These are phyloP conservation scores for Lycium barbarum DNA, from an alignment of 257 asterid genomes.

Conservation along the genomic window DNA sequence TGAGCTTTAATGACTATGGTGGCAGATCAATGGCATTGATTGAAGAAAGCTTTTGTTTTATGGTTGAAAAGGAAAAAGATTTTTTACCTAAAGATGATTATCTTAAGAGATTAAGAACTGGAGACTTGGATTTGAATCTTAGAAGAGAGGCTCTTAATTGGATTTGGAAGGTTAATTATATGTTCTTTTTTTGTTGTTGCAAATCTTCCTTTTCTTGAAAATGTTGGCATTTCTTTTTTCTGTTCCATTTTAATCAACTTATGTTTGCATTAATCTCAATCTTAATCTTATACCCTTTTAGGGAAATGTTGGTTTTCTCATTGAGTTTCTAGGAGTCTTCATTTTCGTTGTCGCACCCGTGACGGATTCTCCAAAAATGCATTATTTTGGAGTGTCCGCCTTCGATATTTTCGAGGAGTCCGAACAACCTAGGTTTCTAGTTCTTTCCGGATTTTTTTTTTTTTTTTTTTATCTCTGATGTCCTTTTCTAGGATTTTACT, in stretches of 20 bases:
- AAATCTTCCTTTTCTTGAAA: not conserved
- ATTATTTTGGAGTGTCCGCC: too few relatives aligned
- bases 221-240: not conserved
- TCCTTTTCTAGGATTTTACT: not conserved
- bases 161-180: constrained; percentile 70
- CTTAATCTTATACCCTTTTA: not conserved
- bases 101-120: constrained; percentile 69
- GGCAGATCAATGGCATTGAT: constrained; percentile 54
- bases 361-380: too few relatives aligned
- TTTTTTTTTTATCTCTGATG: not conserved
- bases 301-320: not conserved
- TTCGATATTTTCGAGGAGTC: too few relatives aligned
- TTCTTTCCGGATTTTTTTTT: not conserved
- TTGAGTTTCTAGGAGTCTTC: not conserved
- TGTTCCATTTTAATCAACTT: constrained; percentile 12
- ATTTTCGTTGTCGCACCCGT: too few relatives aligned
- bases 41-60: constrained; percentile 56
- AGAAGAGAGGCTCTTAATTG: constrained; percentile 79
- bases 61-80: constrained; percentile 61
- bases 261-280: constrained; percentile 17
- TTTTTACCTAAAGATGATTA: constrained; percentile 69
- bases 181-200: constrained; percentile 28
- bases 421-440: too few relatives aligned
- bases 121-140: constrained; percentile 66
- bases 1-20: constrained; percentile 39